Evolutionary conservation across 306 rosid species (phyloP), one percentile per base, ranked within the genome.

Genomic region (Mimosa bimucronata): DNA sequence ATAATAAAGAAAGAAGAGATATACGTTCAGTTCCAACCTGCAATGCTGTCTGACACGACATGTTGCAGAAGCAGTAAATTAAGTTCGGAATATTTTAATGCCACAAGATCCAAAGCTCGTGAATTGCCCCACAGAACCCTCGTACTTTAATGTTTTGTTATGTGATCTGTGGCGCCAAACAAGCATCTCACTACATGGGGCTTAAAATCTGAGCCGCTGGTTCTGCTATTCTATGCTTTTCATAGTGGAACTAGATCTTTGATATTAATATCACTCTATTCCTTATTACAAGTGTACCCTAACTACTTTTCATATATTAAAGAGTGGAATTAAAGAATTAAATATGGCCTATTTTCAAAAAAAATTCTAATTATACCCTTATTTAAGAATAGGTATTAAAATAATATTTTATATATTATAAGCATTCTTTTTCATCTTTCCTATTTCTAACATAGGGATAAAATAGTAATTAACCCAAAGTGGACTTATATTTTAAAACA

Each of bases 81-180:
- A 71, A 34, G 34, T 40, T 2, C 38, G 55, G 60, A 52, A 72
- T 29, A 53, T 65, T 37, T 71, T 9, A 67, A 41, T 21, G 26
- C 48, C 29, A 60, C 73, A 53, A 31, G 82, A 84, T 80, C 84
- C 87, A 44, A 71, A 75, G 69, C 23, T 64, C 40, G 37, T 15
- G 69, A 31, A 61, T 38, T 40, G 78, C 66, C 77, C 77, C 48
- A n/a, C 21, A 44, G 7, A 31, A 26, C 19, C 50, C 14, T 12
- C 12, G 1, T 37, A 74, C 66, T 74, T 57, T 68, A 66, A 26
- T 66, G 30, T 37, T 74, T 79, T 37, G 46, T 74, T 3, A 13
- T 26, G 16, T 7, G 55, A 19, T 48, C 55, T 16, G 55, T 5
- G 48, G 19, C 66, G 0, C 18, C 66, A 60, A 25, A 60, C 66